Base-by-base conservation (phyloP, 2,329 filamentous ascomycete genomes). In the Rhinocladiella similis region DNA sequence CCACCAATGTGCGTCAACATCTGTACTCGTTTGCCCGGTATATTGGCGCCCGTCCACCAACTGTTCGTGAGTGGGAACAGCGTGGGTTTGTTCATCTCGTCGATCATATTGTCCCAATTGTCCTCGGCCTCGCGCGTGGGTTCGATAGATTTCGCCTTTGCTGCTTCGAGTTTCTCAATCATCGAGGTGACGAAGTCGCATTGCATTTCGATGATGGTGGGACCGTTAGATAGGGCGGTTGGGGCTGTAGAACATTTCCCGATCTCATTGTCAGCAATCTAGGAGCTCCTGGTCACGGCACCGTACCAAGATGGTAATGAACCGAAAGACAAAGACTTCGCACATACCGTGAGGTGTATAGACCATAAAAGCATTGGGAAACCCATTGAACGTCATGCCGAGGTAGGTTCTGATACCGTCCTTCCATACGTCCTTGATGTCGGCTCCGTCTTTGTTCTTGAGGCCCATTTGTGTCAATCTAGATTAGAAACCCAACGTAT, bases 21-120 rank as follows among this genome's bases (percentile, higher is more conserved):
- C 43, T 61, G 55, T 1, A 56, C 35, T 27, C 47, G 56, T 70
- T 85, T 85, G 29, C 77, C 80, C 0, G 82, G 81, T 1, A 83
- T 72, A 33, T 72, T 82, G 0, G 75, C 77, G 1, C 82, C 82
- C 77, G 83, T 82, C 61, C 82, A 84, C 16, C 79, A 83, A 3
- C 74, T 79, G n/a, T 68, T 70, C 0, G 76, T 76, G 0, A 72
- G 77, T 0, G 80, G 79, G 55, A 85, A 75, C 3, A 85, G 68
- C 5, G 74, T 75, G n/a, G 39, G 62, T 60, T 81, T 68, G 38
- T 73, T 77, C 2, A 82, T 51, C 1, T 76, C 70, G 19, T 78
- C 61, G n/a, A 84, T 72, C 10, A 72, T 68, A 27, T 77, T 63
- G 65, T 79, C 82, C 80, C 80, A 86, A 5, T 69, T 62, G 5